A percentile compares a stretch with the other conserved stretches of the same genome.
phyloP scores from a whole-genome alignment of 1,284 basidiomycete genomes.

The Rhodotorula sp. region DNA sequence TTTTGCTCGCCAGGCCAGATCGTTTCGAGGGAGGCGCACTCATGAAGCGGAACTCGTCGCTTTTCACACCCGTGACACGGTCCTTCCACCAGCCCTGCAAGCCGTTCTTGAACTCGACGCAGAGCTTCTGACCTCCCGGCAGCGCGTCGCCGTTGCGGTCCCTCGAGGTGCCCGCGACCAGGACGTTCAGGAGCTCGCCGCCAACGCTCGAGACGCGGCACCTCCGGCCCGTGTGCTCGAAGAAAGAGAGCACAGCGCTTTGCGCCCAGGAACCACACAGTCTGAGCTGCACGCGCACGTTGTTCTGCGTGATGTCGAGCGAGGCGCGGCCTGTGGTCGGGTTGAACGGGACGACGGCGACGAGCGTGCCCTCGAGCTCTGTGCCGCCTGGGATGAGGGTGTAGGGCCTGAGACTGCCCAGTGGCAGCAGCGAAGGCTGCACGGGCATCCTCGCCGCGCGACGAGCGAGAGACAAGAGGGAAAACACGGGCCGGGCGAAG shows the following conservation, averaged over 20 bases:
- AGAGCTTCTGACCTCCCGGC: not conserved
- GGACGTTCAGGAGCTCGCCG: not conserved
- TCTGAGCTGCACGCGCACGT: not conserved
- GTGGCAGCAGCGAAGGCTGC: not conserved
- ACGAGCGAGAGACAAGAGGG: not conserved
- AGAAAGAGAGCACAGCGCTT: not conserved
- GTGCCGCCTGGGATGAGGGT: not conserved
- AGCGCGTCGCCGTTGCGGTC: not conserved
- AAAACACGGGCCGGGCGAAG: not conserved
- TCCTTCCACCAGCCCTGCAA: constrained; percentile 1
- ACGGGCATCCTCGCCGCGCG: not conserved
- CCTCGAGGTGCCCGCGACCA: not conserved
- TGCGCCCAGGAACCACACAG: not conserved
- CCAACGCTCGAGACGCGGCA: not conserved
- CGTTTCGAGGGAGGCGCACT: not conserved
- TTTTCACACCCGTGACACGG: not conserved
- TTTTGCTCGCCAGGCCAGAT: too few species aligned
- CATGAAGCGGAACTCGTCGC: not conserved
- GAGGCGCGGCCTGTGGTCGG: not conserved
- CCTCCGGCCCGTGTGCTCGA: not conserved
- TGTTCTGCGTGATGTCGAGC: not conserved
- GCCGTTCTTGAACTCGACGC: not conserved
- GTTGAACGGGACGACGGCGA: not conserved
- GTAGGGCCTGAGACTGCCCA: not conserved
- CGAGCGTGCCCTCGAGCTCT: not conserved